Percentiles rank a stretch among this genome's conserved stretches.
Evolutionary conservation across 1,284 basidiomycete genomes (phyloP).

Genomic region (Ustilago trichophora): DNA sequence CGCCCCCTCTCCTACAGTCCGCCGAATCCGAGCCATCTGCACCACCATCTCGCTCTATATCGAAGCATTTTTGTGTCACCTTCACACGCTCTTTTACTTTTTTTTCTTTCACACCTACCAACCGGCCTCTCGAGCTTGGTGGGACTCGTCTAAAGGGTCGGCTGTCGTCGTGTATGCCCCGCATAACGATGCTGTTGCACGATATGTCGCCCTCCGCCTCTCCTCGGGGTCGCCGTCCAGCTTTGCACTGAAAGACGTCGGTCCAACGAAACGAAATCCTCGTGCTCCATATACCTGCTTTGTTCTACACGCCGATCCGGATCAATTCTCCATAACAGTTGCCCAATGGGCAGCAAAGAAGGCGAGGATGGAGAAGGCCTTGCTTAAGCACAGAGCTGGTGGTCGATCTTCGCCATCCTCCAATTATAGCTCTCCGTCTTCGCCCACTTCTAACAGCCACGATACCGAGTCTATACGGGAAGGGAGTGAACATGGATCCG

Average conservation of each 20-base stretch:
- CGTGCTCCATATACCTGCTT: slow-evolving; percentile 49
- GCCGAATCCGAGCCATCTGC: slow-evolving; percentile 26
- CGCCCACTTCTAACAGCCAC: slow-evolving; percentile 15
- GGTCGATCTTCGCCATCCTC: not conserved
- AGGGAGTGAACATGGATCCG: slow-evolving; percentile 7
- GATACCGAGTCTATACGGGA: slow-evolving; percentile 12
- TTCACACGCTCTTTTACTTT: slow-evolving; percentile 32
- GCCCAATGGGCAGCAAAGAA: slow-evolving; percentile 51
- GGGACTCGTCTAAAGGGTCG: slow-evolving; percentile 38
- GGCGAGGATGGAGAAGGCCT: slow-evolving; percentile 35
- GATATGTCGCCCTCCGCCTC: slow-evolving; percentile 40
- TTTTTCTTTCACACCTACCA: slow-evolving; percentile 29
- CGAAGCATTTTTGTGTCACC: slow-evolving; percentile 27
- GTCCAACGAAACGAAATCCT: slow-evolving; percentile 26
- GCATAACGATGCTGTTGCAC: slow-evolving; percentile 40
- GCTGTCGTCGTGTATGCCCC: slow-evolving; percentile 47
- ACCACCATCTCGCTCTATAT: slow-evolving; percentile 30
- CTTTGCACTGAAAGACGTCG: slow-evolving; percentile 37
- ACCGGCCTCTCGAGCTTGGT: slow-evolving; percentile 37
- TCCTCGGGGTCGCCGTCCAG: slow-evolving; percentile 40
- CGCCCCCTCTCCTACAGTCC: slow-evolving; percentile 29
- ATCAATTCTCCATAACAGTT: slow-evolving; percentile 43
- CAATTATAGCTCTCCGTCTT: slow-evolving; percentile 22
- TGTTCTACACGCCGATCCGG: slow-evolving; percentile 38
- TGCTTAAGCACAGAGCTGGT: slow-evolving; percentile 15